Evolutionary conservation across 345 rosid species (phyloP), one percentile per base, ranked within the genome.

Genomic region (Populus davidiana): DNA sequence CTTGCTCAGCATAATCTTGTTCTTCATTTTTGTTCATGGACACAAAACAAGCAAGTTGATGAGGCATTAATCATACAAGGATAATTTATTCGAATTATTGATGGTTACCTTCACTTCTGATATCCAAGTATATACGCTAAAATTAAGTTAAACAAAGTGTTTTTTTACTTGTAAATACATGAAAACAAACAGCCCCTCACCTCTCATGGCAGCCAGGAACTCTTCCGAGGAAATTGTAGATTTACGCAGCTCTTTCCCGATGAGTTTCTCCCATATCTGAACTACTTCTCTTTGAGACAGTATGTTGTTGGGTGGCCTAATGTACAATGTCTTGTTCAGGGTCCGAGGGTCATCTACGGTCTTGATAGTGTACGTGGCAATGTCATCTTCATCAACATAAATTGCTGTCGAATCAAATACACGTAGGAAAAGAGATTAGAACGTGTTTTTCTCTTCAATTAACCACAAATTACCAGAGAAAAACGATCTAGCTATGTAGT

Each of bases 301-400:
- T 18, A 87, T 83, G 74, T 89, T 90, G 21, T 79, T 31, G 3
- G 90, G 78, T 8, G 94, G 92, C 56, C 81, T 74, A 5, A 87
- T 77, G n/a, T 86, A 81, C 38, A 89, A 3, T 4, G 92, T 85
- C 81, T 80, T 90, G 88, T 87, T 86, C 18, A 86, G 85, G 2
- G 87, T 82, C 29, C 85, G 85, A 50, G 89, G 89, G 44, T 86
- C 91, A 21, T 85, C 87, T 18, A 85, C 47, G 0, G 86, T 71
- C 56, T 73, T 85, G 5, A 88, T 80, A 1, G 86, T 80, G 79
- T 86, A 90, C 18, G 23, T 78, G 21, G 92, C 91, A 23, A 89
- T 85, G 49, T 89, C 92, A 70, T 90, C 89, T 81, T 89, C 94
- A 25, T 86, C 91, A 12, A 90, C 87, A 47, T 84, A 87, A 6